Evolutionary conservation across 208 protist species (phyloP).

Genomic region (Herpetomonas muscarum): DNA sequence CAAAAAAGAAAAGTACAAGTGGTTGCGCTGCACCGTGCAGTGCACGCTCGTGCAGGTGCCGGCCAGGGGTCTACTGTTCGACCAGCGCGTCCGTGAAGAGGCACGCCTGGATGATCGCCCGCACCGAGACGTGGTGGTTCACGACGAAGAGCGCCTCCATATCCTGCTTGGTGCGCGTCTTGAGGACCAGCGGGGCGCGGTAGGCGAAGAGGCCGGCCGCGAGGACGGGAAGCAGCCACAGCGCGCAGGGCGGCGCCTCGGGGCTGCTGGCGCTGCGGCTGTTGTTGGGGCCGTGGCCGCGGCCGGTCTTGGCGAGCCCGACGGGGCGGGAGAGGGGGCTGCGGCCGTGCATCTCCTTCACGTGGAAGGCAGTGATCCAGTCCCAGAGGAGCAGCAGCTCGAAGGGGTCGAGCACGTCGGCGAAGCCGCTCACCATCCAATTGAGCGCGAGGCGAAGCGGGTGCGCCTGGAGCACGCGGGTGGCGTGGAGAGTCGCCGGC

Average conservation of each 20-base stretch:
- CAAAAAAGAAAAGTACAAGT: no score
- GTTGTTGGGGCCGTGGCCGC: background rate
- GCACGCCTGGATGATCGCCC: conserved; percentile 60
- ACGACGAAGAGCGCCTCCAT: conserved; percentile 62
- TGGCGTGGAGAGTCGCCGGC: conserved; percentile 61
- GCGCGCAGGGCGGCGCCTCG: conserved; percentile 34
- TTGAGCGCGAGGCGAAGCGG: conserved; percentile 64
- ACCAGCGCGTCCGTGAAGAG: conserved; percentile 30
- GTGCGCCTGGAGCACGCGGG: conserved; percentile 42
- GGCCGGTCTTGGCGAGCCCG: conserved; percentile 17
- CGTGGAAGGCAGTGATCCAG: conserved; percentile 70
- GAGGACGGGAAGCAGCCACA: conserved; percentile 76
- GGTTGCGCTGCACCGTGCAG: no score
- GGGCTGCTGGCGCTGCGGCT: background rate
- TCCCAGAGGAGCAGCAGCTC: conserved; percentile 84
- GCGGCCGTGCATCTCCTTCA: conserved; percentile 52
- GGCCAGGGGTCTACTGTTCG: no score
- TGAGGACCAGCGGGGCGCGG: conserved; percentile 70
- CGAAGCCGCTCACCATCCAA: conserved; percentile 86
- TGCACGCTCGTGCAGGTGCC: no score
- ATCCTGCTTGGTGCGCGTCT: conserved; percentile 43
- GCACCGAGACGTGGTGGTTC: conserved; percentile 47
- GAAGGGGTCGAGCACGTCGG: conserved; percentile 55
- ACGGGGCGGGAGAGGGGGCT: conserved; percentile 32
- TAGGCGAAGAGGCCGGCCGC: conserved; percentile 79